Evolutionary conservation across 805 yeast genomes (phyloP).

Genomic region (Suhomyces pyralidae): DNA sequence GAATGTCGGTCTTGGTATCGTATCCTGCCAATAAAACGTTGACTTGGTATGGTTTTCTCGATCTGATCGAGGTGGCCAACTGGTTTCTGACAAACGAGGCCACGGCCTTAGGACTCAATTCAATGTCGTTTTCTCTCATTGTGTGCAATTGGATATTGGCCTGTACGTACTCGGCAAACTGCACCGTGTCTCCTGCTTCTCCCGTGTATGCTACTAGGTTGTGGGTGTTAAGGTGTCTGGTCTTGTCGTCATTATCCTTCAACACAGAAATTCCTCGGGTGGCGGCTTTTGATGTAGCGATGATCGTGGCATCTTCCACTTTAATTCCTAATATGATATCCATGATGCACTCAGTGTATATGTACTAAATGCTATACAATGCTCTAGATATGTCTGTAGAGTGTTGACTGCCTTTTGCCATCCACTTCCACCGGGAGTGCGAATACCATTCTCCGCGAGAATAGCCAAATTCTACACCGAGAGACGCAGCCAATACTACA

Average conservation of each 20-base stretch:
- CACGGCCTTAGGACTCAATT: conserved; percentile 79
- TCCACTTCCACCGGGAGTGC: neutral
- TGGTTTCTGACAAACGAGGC: conserved; percentile 86
- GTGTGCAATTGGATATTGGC: conserved; percentile 87
- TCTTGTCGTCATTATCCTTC: conserved; percentile 78
- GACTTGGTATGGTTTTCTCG: conserved; percentile 91
- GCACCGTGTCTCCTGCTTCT: conserved; percentile 94
- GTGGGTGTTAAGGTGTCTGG: conserved; percentile 69
- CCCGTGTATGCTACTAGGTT: conserved; percentile 88
- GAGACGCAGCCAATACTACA: neutral
- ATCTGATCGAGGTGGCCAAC: conserved; percentile 82
- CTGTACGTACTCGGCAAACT: conserved; percentile 90
- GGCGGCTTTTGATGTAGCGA: conserved; percentile 93
- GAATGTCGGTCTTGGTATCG: conserved; percentile 55
- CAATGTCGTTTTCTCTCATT: conserved; percentile 75
- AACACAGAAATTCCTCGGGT: conserved; percentile 86
- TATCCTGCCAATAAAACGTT: conserved; percentile 86
- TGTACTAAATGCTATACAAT: neutral
- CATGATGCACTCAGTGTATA: conserved; percentile 43
- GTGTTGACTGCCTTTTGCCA: neutral
- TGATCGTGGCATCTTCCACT: conserved; percentile 73
- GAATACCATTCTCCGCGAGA: neutral
- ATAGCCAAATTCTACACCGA: neutral
- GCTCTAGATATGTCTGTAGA: neutral
- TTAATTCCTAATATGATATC: conserved; percentile 87